phyloP scores from a whole-genome alignment of 2,329 filamentous ascomycete genomes.

The Aspergillus fumigatiaffinis region DNA sequence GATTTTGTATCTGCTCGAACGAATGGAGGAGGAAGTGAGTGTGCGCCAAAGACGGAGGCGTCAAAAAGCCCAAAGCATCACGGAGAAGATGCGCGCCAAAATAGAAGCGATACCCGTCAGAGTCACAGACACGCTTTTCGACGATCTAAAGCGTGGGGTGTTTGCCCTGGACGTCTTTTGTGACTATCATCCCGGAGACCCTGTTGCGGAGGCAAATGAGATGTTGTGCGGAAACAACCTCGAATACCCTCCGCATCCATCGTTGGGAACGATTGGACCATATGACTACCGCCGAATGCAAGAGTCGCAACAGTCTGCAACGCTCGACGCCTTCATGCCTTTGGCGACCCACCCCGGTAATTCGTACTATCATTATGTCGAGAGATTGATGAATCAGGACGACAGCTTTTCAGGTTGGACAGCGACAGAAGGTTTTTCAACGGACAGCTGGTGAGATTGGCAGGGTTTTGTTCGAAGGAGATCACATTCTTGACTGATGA shows the following conservation, averaged over 20 bases:
- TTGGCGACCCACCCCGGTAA: constrained; percentile 11
- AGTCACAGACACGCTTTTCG: constrained; percentile 24
- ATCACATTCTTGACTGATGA: background rate
- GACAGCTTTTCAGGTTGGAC: background rate
- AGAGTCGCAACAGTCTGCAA: constrained; percentile 9
- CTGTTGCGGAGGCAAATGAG: constrained; percentile 22
- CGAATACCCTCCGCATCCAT: background rate
- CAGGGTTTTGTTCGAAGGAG: background rate
- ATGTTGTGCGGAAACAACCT: constrained; percentile 4
- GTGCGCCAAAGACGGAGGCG: constrained; percentile 19
- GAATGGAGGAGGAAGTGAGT: constrained; percentile 24
- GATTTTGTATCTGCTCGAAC: constrained; percentile 19
- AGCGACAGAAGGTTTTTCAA: background rate
- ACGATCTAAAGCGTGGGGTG: constrained; percentile 29
- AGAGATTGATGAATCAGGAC: constrained; percentile 4
- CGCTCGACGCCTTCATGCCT: constrained; percentile 7
- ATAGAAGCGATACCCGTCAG: constrained; percentile 28
- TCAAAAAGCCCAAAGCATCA: constrained; percentile 16
- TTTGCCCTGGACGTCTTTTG: constrained; percentile 27
- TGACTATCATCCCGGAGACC: constrained; percentile 30
- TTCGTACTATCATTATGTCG: constrained; percentile 4
- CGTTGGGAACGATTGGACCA: constrained; percentile 10
- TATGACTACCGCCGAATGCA: constrained; percentile 14
- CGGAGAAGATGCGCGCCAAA: constrained; percentile 19
- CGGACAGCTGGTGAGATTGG: background rate